Base-by-base conservation (phyloP, 495 filamentous ascomycete genomes). In the Penicillium subrubescens region DNA sequence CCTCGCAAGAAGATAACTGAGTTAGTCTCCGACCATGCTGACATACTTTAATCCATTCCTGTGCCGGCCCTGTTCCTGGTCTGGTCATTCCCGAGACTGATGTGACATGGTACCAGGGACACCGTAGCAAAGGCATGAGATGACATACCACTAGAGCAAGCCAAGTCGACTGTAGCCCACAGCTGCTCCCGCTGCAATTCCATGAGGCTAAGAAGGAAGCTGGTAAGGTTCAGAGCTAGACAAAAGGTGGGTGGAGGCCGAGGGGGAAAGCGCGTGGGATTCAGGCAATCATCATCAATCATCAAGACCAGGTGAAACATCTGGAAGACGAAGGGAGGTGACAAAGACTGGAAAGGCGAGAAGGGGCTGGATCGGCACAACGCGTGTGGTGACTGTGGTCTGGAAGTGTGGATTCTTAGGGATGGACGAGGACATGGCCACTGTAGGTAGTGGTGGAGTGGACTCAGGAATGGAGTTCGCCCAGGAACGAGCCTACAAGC, bases 121-220 rank as follows among this genome's bases (percentile, higher is more conserved):
- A 71, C 71, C 66, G 69, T 69, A 65, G 69, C 60, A 62, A 67
- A 64, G 48, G 48, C 48, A 17, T 25, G 21, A 48, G 64, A 63
- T 73, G 71, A 73, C 69, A 71, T 73, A 66, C 54, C 67, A 52
- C 71, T 71, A 73, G 69, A 17, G 62, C 62, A 73, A 70, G 68
- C 69, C 69, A 73, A 67, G 48, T 70, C 60, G 59, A 27, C 59
- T 44, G 63, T 57, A 61, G 62, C 62, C 69, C 64, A 61, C 61
- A 69, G 65, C 60, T 72, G 34, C 57, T 63, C 35, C 70, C 68
- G 67, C 67, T 63, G 67, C 63, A 4, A 64, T 59, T 62, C 61
- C 31, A 64, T 63, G 61, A 57, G 66, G 63, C 63, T 66, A 35
- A 37, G 8, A n/a, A 23, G 43, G 6, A 10, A 48, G 19, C 29